Base-by-base conservation (phyloP, 305 asterid genomes). In the Salvia sclarea region DNA sequence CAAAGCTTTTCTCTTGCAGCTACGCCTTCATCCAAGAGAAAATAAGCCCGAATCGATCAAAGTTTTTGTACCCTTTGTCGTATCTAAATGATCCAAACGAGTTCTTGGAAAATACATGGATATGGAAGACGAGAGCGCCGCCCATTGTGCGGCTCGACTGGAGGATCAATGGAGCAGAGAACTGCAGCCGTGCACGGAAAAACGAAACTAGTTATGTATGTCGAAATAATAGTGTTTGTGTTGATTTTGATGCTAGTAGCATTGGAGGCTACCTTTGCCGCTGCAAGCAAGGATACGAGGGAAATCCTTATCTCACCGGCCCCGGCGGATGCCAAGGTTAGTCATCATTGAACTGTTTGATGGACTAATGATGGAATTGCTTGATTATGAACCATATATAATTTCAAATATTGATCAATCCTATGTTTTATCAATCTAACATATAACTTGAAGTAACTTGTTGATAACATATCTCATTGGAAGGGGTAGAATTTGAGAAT, bases 231-330 rank as follows among this genome's bases (percentile, higher is more conserved):
- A 61, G 48, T 25, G 6, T 0, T 1, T 62, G 75, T 16, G 8
- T 25, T 6, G 57, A 61, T 28, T 18, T 10, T 24, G n/a, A 30
- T 53, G 44, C 64, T 22, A 17, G 11, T 12, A 17, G 11, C 8
- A 6, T 16, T 28, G 75, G 62, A 71, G 70, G 75, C 31, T 71
- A 71, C 25, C 12, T n/a, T 8, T 71, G 75, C 57, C 44, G 25
- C 17, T 62, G 75, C 49, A 24, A 2, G 6, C 1, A 25, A 37
- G 75, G 75, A 41, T 70, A 37, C 58, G 10, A 18, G 22, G 70
- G 76, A 8, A 71, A 71, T 31, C 76, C 76, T 12, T 62, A 71
- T n/a, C 48, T 40, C 21, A 14, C 33, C 13, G 11, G 24, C 44
- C 17, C 7, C 18, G 11, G 24, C 44, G 24, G 16, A 12, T 65